Conservation (phyloP, 1,139 yeast species). For the Ogataea hybrid region DNA sequence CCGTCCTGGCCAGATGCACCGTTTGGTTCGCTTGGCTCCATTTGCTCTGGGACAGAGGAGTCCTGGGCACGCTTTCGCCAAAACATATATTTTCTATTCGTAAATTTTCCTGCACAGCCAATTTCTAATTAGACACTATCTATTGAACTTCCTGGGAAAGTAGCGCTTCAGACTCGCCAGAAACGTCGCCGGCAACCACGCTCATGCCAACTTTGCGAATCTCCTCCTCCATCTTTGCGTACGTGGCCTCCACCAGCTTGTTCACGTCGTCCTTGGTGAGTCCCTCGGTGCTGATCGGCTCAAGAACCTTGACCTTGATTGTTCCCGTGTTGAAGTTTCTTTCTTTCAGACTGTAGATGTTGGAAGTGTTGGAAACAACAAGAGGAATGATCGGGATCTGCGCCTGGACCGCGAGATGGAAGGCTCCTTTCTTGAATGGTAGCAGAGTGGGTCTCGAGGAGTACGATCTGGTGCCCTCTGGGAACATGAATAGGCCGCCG, state of each 20-base stretch:
- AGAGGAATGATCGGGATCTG: constrained; percentile 85
- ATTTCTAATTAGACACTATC: constrained; percentile 3
- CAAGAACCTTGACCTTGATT: constrained; percentile 62
- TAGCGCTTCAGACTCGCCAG: constrained; percentile 7
- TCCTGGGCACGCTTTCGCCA: constrained; percentile 19
- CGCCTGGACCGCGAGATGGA: constrained; percentile 94
- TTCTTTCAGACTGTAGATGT: constrained; percentile 58
- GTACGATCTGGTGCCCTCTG: constrained; percentile 94
- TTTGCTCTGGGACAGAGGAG: background rate
- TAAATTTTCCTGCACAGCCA: constrained; percentile 7
- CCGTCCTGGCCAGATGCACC: background rate
- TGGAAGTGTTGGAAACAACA: constrained; percentile 82
- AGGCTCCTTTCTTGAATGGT: constrained; percentile 96
- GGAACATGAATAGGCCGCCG: constrained; percentile 81
- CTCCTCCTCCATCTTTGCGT: constrained; percentile 38
- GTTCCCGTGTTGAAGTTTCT: constrained; percentile 61
- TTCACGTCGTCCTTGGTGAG: constrained; percentile 60
- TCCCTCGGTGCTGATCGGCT: constrained; percentile 60
- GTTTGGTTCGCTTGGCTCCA: background rate
- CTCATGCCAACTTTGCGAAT: constrained; percentile 44
- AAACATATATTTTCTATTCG: constrained; percentile 13
- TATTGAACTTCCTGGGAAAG: constrained; percentile 2
- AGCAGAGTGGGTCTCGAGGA: constrained; percentile 62
- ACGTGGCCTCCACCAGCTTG: constrained; percentile 40
- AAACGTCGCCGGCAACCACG: constrained; percentile 25